Conservation (phyloP, 2,329 filamentous ascomycete species). For the Aspergillus persii region DNA sequence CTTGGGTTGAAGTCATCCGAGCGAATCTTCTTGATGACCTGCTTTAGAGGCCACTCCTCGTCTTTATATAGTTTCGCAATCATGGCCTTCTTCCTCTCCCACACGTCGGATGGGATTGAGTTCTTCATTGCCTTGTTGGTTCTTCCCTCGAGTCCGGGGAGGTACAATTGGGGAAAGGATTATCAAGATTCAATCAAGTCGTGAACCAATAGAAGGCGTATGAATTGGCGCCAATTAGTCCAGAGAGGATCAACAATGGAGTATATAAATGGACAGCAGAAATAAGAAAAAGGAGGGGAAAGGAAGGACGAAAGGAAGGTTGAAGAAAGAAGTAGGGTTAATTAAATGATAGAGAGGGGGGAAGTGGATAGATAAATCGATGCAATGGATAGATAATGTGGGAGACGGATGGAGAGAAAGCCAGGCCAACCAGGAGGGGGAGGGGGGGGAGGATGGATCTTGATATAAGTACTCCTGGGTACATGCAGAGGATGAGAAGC, state of each 20-base stretch:
- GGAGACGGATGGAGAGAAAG: neutral
- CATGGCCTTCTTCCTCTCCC: conserved; percentile 44
- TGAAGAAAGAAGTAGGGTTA: neutral
- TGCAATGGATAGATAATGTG: neutral
- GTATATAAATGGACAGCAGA: neutral
- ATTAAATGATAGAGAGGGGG: neutral
- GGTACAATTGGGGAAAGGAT: neutral
- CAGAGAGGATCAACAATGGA: neutral
- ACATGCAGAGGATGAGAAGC: neutral
- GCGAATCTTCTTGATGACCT: conserved; percentile 46
- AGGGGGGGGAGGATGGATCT: neutral
- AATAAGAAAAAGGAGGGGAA: neutral
- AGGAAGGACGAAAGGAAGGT: neutral
- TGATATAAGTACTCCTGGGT: neutral
- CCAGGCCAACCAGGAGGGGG: neutral
- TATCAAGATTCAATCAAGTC: neutral
- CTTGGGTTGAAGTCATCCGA: conserved; percentile 44
- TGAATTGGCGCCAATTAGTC: neutral
- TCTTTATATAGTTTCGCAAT: conserved; percentile 44
- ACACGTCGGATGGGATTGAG: conserved; percentile 43
- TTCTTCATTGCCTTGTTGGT: conserved; percentile 35
- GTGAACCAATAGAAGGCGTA: neutral
- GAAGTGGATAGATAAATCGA: neutral
- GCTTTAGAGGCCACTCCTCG: conserved; percentile 46
- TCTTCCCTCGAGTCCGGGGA: neutral